phyloP scores from a whole-genome alignment of 768 basidiomycete genomes.

The Tylopilus vinaceipallidus region DNA sequence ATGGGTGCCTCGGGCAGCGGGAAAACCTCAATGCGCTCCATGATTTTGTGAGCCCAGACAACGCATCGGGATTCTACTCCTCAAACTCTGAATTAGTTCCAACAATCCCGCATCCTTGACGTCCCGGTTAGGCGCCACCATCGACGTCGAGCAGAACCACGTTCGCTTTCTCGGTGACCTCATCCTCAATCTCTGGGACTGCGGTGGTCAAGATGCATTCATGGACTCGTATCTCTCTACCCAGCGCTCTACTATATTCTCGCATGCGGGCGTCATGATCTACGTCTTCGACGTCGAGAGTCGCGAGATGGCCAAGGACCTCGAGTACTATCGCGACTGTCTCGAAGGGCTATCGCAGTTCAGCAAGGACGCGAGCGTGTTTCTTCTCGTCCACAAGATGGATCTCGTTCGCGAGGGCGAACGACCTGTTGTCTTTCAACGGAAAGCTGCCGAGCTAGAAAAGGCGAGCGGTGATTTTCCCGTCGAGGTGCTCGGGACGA shows the following conservation, averaged over 20 bases:
- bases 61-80: neutral
- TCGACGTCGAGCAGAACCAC: constrained; percentile 97
- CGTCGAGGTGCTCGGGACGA: constrained; percentile 85
- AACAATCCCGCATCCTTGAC: constrained; percentile 94
- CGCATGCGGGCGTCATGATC: constrained; percentile 95
- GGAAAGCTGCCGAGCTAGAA: constrained; percentile 71
- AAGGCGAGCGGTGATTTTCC: constrained; percentile 58
- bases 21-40: constrained; percentile 97
- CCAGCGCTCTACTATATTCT: constrained; percentile 92
- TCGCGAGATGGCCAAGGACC: constrained; percentile 79
- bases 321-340: constrained; percentile 91
- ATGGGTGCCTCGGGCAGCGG: constrained; percentile 97
- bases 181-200: constrained; percentile 97
- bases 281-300: constrained; percentile 98
- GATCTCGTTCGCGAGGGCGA: constrained; percentile 74
- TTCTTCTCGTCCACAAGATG: constrained; percentile 97
- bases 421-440: constrained; percentile 56
- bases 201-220: constrained; percentile 96
- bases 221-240: constrained; percentile 95
- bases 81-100: constrained; percentile 50
- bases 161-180: constrained; percentile 96
- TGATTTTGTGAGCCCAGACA: constrained; percentile 81
- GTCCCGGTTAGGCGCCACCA: constrained; percentile 89
- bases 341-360: constrained; percentile 76
- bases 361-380: constrained; percentile 82